Base-by-base conservation (phyloP, 2,329 filamentous ascomycete genomes). In the Monilinia aucupariae region DNA sequence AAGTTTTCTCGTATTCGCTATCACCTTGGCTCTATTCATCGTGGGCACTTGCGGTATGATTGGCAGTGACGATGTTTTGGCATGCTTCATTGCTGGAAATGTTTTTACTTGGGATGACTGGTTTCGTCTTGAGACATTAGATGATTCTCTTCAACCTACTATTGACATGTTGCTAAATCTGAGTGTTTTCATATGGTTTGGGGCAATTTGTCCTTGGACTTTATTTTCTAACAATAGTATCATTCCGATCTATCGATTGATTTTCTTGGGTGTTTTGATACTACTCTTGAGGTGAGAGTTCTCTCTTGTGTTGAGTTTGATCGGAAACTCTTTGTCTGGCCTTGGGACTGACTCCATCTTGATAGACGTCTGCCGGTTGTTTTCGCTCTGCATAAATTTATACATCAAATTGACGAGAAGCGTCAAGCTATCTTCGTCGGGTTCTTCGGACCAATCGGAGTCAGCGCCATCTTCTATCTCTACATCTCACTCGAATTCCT, bases 61-160 rank as follows among this genome's bases (percentile, higher is more conserved):
- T 55, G 92, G 91, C 1, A 93, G 87, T 43, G 92, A 96, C 72
- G 92, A 97, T 71, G 89, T 96, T 0, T 80, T 97, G 8, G 92
- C 92, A 1, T 96, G 91, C 76, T 97, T 97, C 73, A 87, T 96
- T 69, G 92, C 92, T 2, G 92, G 92, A 1, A 96, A 96, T 71
- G 85, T 84, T 0, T 96, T 97, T 69, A 96, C 91, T 0, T 93
- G 91, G 86, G 92, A 96, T 73, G 91, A 96, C 75, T 96, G 91
- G 91, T 97, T 96, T 76, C 88, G 92, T 0, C 79, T 93, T 1
- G 90, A 96, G 74, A 97, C 92, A 0, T 79, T 88, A 69, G 92
- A 96, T 69, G 93, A 97, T 74, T 92, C 90, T 2, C 82, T 97
- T n/a, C 92, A 97, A 73, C 92, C 92, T 0, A 96, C 92, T 0